Conservation (phyloP, 495 filamentous ascomycete species). For the Oleoguttula mirabilis region DNA sequence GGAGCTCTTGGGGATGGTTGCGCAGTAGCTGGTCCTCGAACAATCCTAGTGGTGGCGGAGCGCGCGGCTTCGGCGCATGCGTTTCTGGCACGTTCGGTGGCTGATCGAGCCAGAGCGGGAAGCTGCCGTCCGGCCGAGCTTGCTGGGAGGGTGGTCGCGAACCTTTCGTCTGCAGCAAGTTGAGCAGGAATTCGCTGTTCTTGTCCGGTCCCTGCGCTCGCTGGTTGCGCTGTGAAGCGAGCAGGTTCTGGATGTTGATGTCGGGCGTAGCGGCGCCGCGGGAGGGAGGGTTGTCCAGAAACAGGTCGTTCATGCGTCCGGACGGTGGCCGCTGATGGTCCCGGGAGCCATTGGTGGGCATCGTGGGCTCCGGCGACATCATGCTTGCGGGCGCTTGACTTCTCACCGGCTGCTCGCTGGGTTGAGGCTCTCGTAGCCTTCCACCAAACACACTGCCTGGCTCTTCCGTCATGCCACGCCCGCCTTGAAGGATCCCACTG, state of each 20-base stretch:
- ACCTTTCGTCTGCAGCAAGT: slow-evolving; percentile 26
- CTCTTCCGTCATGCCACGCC: slow-evolving; percentile 2
- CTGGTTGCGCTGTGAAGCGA: slow-evolving; percentile 11
- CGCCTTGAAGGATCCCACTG: neutral
- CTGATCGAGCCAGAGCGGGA: slow-evolving; percentile 24
- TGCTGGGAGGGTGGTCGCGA: slow-evolving; percentile 19
- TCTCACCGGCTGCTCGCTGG: neutral
- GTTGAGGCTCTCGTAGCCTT: neutral
- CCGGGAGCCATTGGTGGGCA: neutral
- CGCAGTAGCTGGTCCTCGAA: slow-evolving; percentile 19
- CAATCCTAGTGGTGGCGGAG: slow-evolving; percentile 16
- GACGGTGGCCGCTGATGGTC: slow-evolving; percentile 3
- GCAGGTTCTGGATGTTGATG: slow-evolving; percentile 15
- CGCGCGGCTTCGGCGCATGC: slow-evolving; percentile 22
- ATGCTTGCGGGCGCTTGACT: neutral
- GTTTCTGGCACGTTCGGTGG: slow-evolving; percentile 20
- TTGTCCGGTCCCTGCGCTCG: slow-evolving; percentile 15
- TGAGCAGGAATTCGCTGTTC: slow-evolving; percentile 28
- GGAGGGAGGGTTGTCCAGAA: slow-evolving; percentile 8
- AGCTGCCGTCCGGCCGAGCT: slow-evolving; percentile 19
- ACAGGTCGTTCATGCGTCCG: slow-evolving; percentile 13
- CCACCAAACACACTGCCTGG: slow-evolving; percentile 1
- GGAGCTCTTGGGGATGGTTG: slow-evolving; percentile 6
- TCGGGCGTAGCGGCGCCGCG: slow-evolving; percentile 14
- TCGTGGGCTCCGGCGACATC: slow-evolving; percentile 8